Conservation (phyloP, 2,329 filamentous ascomycete genomes). For the Diplodia seriata region DNA sequence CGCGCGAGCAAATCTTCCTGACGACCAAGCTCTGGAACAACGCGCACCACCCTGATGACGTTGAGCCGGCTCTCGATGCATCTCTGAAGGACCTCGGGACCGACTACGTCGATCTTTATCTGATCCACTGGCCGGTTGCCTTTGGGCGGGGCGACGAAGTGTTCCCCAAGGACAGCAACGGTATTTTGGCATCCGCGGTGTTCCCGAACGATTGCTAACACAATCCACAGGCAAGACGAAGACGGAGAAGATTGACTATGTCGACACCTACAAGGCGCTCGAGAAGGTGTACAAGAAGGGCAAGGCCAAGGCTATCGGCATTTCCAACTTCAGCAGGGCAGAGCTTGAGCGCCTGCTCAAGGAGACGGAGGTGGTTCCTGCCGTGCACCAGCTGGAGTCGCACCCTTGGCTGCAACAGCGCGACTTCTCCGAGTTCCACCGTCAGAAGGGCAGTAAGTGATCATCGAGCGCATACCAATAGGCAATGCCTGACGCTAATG, state of each 20-base stretch:
- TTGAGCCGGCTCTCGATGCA: constrained; percentile 51
- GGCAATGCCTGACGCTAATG: constrained; percentile 72
- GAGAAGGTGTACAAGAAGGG: constrained; percentile 73
- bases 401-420: constrained; percentile 62
- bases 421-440: constrained; percentile 58
- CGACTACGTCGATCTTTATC: constrained; percentile 89
- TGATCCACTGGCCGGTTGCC: constrained; percentile 88
- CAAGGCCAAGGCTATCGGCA: constrained; percentile 73
- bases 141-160: constrained; percentile 55
- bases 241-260: constrained; percentile 72
- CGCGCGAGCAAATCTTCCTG: constrained; percentile 87
- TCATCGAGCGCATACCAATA: constrained; percentile 71
- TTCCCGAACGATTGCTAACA: not conserved
- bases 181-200: constrained; percentile 38
- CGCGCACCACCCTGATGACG: constrained; percentile 71
- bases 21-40: constrained; percentile 93
- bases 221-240: constrained; percentile 66
- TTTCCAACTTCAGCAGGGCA: constrained; percentile 59
- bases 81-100: constrained; percentile 68
- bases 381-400: constrained; percentile 60
- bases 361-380: constrained; percentile 54
- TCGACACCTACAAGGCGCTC: constrained; percentile 84
- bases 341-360: constrained; percentile 58
- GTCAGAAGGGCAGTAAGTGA: constrained; percentile 58
- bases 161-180: constrained; percentile 3